These are phyloP conservation scores for Protomyces inundatus DNA, from an alignment of 1,139 yeast species.

Conservation along the genomic window DNA sequence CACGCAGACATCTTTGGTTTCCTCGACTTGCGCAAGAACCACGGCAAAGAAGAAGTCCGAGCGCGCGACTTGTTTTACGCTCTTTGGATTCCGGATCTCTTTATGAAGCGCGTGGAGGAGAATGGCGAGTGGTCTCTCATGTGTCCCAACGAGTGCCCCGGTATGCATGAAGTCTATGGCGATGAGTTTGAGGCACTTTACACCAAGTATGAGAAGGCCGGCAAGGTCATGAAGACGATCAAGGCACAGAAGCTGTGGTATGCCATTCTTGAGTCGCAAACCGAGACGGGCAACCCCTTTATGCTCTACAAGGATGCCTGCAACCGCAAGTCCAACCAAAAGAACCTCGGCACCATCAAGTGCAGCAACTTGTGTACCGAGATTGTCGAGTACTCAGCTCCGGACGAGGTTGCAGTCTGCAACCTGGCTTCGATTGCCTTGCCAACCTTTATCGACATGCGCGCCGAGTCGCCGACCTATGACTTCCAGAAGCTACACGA, in stretches of 20 bases:
- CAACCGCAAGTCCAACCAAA: conserved; percentile 75
- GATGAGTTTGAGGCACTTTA: conserved; percentile 69
- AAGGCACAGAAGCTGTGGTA: conserved; percentile 89
- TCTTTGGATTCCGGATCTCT: conserved; percentile 85
- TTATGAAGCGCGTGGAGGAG: conserved; percentile 79
- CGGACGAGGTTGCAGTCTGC: conserved; percentile 88
- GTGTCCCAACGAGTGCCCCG: conserved; percentile 86
- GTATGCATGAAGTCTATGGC: conserved; percentile 72
- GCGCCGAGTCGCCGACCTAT: conserved; percentile 47
- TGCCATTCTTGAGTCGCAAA: conserved; percentile 78
- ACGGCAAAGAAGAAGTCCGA: conserved; percentile 85
- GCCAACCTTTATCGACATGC: conserved; percentile 56
- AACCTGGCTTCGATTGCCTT: conserved; percentile 81
- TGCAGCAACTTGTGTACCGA: conserved; percentile 88
- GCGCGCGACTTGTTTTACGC: conserved; percentile 88
- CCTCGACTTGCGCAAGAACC: conserved; percentile 78
- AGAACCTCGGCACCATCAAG: conserved; percentile 80
- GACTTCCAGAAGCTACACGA: conserved; percentile 67
- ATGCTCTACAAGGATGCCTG: conserved; percentile 88
- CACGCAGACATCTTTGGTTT: conserved; percentile 81
- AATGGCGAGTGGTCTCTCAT: conserved; percentile 78
- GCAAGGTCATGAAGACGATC: conserved; percentile 63
- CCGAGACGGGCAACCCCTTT: conserved; percentile 90
- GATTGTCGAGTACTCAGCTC: conserved; percentile 79
- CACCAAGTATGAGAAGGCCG: conserved; percentile 64